Evolutionary conservation across 192 early-diverging fungal species (phyloP), one percentile per base, ranked within the genome.

Genomic region (Coemansia sp.): DNA sequence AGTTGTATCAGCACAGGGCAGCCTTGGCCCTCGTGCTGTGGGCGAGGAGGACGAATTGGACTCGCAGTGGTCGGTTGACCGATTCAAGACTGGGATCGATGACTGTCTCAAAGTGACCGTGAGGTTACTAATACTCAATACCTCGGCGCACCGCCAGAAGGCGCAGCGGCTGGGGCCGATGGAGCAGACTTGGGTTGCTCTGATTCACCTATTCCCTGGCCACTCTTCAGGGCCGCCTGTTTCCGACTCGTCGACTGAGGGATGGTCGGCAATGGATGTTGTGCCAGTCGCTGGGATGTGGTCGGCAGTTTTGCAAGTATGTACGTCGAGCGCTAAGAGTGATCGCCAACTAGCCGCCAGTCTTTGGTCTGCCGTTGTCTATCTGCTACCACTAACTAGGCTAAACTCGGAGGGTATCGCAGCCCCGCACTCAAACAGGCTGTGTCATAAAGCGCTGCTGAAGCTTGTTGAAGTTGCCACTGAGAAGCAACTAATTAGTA

Each of bases 351-450:
- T 41, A 1, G 53, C 61, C 3, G 52, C 31, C 33, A 53, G 47
- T 2, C 60, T 73, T n/a, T 84, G 81, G 81, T 65, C 77, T 6
- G 71, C 78, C 4, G 15, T 79, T 7, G 66, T 53, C 13, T 62
- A 61, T 6, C 62, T 84, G 15, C 16, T 73, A 50, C 68, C 60
- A 34, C 68, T 79, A 39, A 33, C 81, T 0, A 77, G 76, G 50
- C 34, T 84, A 68, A 84, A 79, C 33, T 55, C 65, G 5, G 81
- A 84, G 29, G 81, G 81, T 12, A 68, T 84, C 12, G 77, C 81
- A 9, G 81, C 74, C 1, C 81, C 81, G 31, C 70, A 66, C 10
- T 33, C 66, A 29, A 52, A 64, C 10, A 29, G 39, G 20, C 61
- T 13, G 8, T 66, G 70, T 40, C 77, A 75, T 50, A 2, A 20